Evolutionary conservation across 768 basidiomycete species (phyloP).

Genomic region (Tephrocybe rancida): DNA sequence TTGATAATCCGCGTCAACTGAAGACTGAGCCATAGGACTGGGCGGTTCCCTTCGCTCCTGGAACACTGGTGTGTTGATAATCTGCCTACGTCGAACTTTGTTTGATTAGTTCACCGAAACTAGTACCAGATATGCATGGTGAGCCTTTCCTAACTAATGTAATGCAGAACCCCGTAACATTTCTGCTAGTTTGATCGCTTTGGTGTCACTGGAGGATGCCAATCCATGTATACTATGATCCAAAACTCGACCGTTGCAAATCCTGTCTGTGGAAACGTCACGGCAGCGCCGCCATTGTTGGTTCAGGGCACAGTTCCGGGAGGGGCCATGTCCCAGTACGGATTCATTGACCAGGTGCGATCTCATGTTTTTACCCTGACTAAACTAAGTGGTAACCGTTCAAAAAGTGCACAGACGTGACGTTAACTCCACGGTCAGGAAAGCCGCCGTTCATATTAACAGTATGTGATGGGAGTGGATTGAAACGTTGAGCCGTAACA

Average conservation of each 20-base stretch:
- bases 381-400: background rate
- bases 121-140: slow-evolving; percentile 66
- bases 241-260: slow-evolving; percentile 34
- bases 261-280: slow-evolving; percentile 45
- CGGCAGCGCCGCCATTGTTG: slow-evolving; percentile 31
- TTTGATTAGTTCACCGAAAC: background rate
- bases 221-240: slow-evolving; percentile 50
- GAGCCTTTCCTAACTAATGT: background rate
- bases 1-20: background rate
- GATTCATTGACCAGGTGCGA: slow-evolving; percentile 47
- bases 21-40: slow-evolving; percentile 37
- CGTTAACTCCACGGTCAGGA: slow-evolving; percentile 43
- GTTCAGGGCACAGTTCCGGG: slow-evolving; percentile 35
- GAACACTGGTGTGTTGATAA: slow-evolving; percentile 34
- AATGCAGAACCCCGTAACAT: background rate
- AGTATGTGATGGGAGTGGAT: slow-evolving; percentile 22
- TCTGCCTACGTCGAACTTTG: background rate
- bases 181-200: slow-evolving; percentile 42
- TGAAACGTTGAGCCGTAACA: background rate
- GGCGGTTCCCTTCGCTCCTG: slow-evolving; percentile 51
- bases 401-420: slow-evolving; percentile 48
- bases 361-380: background rate
- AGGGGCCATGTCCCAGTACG: slow-evolving; percentile 45
- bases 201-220: slow-evolving; percentile 55
- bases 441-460: slow-evolving; percentile 51